Conservation (phyloP, 331 rosid species). For the Cydonia oblonga region DNA sequence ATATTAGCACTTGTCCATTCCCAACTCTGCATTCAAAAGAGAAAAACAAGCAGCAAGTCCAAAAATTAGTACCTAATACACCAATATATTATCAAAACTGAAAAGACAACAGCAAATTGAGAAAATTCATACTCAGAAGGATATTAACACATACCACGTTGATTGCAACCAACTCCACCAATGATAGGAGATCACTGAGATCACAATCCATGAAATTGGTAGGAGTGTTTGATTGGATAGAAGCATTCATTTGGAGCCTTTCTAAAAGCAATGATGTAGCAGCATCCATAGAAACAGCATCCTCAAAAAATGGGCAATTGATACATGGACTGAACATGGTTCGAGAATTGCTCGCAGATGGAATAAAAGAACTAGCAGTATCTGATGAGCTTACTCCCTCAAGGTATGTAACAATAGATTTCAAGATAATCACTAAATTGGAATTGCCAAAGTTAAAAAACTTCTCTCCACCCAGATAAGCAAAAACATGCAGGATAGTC, state of each 20-base stretch:
- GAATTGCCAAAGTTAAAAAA: slow-evolving; percentile 28
- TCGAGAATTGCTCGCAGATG: slow-evolving; percentile 28
- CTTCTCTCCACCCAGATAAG: slow-evolving; percentile 56
- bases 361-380: slow-evolving; percentile 25
- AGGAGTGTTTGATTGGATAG: slow-evolving; percentile 19
- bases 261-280: slow-evolving; percentile 45
- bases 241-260: slow-evolving; percentile 23
- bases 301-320: slow-evolving; percentile 53
- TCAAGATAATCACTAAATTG: slow-evolving; percentile 40
- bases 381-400: slow-evolving; percentile 35
- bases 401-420: slow-evolving; percentile 50
- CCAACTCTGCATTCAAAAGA: slow-evolving; percentile 62
- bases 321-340: slow-evolving; percentile 21
- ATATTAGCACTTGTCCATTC: slow-evolving; percentile 45
- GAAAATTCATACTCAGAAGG: not conserved
- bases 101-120: not conserved
- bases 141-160: slow-evolving; percentile 39
- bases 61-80: not conserved
- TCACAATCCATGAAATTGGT: slow-evolving; percentile 18
- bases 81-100: not conserved
- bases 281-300: slow-evolving; percentile 42
- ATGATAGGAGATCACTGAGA: slow-evolving; percentile 46
- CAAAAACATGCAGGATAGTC: slow-evolving; percentile 62
- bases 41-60: slow-evolving; percentile 10
- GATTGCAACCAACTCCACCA: slow-evolving; percentile 71